A percentile compares a stretch with the other conserved stretches of the same genome.
phyloP scores from a whole-genome alignment of 139 green algal genomes.

The Ostreobium quekettii region DNA sequence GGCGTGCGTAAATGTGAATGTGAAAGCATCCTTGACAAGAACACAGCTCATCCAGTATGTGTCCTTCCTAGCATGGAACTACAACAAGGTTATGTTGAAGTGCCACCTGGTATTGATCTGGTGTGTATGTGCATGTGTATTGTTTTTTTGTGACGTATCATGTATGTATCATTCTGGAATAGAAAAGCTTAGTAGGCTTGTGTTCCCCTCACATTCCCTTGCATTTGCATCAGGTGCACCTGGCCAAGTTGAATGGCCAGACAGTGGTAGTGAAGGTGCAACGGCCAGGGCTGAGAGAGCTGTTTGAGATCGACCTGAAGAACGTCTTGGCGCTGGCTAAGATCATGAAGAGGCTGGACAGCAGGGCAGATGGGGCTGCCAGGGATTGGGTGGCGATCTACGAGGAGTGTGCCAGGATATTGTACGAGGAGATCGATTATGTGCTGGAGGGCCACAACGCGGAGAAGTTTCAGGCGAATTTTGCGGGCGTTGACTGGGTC shows the following conservation, averaged over 20 bases:
- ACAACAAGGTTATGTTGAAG: too few relatives aligned
- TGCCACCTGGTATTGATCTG: too few relatives aligned
- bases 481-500: conserved; percentile 71
- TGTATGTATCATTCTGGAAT: too few relatives aligned
- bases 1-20: too few relatives aligned
- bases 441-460: conserved; percentile 82
- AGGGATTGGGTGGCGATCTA: conserved; percentile 99
- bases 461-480: conserved; percentile 79
- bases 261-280: conserved; percentile 96
- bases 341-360: conserved; percentile 68
- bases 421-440: conserved; percentile 94
- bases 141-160: too few relatives aligned
- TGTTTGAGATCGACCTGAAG: conserved; percentile 97
- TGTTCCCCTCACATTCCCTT: not conserved
- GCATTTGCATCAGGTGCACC: conserved; percentile 69
- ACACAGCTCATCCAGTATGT: too few relatives aligned
- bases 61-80: too few relatives aligned
- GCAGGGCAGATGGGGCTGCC: conserved; percentile 93
- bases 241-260: conserved; percentile 68
- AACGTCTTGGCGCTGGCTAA: conserved; percentile 86
- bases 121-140: too few relatives aligned
- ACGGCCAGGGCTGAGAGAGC: conserved; percentile 84
- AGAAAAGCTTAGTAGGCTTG: too few relatives aligned
- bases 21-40: too few relatives aligned
- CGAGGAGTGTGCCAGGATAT: conserved; percentile 77